These are phyloP conservation scores for Colletotrichum sansevieriae DNA, from an alignment of 2,329 filamentous ascomycete species.

Conservation along the genomic window DNA sequence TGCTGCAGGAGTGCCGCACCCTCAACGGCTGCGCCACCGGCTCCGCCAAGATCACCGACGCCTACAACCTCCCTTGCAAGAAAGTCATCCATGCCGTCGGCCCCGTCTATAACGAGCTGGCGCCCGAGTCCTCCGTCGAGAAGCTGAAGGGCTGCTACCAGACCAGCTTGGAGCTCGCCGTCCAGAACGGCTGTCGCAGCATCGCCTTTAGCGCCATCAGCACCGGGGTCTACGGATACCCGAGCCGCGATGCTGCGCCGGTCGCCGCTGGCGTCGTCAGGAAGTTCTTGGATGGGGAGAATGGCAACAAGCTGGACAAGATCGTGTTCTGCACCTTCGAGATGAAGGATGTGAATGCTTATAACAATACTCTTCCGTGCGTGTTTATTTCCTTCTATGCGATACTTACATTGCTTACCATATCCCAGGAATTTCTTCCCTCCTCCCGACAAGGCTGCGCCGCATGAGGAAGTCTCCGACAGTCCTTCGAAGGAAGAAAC, in stretches of 20 bases:
- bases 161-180: conserved; percentile 79
- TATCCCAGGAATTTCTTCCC: conserved; percentile 29
- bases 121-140: conserved; percentile 57
- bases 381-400: conserved; percentile 50
- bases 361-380: conserved; percentile 80
- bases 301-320: conserved; percentile 70
- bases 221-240: conserved; percentile 92
- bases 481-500: conserved; percentile 44
- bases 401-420: background rate
- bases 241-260: conserved; percentile 77
- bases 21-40: conserved; percentile 83
- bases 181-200: conserved; percentile 72
- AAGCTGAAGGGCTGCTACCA: conserved; percentile 76
- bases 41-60: conserved; percentile 84
- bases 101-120: conserved; percentile 73
- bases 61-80: conserved; percentile 79
- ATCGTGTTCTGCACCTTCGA: conserved; percentile 90
- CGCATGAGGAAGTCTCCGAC: conserved; percentile 40
- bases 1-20: conserved; percentile 78
- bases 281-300: conserved; percentile 63
- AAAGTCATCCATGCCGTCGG: conserved; percentile 94
- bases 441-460: conserved; percentile 39
- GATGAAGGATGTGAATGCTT: conserved; percentile 80
- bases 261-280: conserved; percentile 74
- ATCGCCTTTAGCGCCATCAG: conserved; percentile 89